Conservation (phyloP, 345 rosid species). For the Hibiscus tridactylites region DNA sequence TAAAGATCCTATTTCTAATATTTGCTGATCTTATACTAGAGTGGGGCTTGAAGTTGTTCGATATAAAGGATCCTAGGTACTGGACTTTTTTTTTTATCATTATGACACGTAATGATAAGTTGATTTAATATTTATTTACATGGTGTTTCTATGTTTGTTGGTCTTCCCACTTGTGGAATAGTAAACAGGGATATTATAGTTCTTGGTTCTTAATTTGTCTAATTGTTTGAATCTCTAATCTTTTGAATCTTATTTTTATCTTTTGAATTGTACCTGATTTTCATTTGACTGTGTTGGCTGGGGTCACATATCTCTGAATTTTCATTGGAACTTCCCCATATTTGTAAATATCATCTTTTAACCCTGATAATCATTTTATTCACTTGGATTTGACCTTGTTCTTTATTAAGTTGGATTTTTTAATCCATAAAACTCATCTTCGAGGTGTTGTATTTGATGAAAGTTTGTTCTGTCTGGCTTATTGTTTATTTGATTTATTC, state of each 20-base stretch:
- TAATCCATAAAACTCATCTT: neutral
- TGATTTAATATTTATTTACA: neutral
- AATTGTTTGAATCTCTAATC: neutral
- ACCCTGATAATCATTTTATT: neutral
- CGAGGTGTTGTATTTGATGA: neutral
- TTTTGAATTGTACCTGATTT: no score
- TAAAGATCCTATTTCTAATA: slow-evolving; percentile 30
- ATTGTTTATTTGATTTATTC: neutral
- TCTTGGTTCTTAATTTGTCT: neutral
- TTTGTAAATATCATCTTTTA: neutral
- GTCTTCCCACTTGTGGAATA: neutral
- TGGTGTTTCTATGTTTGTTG: neutral
- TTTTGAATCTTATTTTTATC: no score
- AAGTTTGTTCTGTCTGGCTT: neutral
- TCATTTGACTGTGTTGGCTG: no score
- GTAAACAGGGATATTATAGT: neutral
- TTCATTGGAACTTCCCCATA: neutral
- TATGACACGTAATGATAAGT: neutral
- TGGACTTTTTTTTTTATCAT: slow-evolving; percentile 4
- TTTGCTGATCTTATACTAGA: slow-evolving; percentile 19
- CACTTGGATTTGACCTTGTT: neutral
- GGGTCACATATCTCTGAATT: no score
- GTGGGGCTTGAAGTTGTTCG: slow-evolving; percentile 12
- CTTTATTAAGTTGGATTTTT: neutral
- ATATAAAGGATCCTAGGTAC: neutral